Percentiles rank a stretch among this genome's conserved stretches.
Conservation (phyloP, 257 asterid genomes). For the Salvia hispanica region DNA sequence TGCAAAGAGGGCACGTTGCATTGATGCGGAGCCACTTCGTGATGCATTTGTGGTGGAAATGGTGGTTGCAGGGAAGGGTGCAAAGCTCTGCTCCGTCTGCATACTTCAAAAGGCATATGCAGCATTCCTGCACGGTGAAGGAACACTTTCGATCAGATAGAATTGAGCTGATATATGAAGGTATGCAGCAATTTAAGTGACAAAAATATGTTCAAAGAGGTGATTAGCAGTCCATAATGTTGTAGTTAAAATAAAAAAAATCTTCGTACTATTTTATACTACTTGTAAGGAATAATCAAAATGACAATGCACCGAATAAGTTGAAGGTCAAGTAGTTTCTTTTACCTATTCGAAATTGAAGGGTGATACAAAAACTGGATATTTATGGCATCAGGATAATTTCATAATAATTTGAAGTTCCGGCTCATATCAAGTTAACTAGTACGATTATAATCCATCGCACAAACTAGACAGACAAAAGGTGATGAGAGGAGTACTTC, state of each 20-base stretch:
- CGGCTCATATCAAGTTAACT: not conserved
- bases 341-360: not conserved
- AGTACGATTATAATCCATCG: not conserved
- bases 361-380: not conserved
- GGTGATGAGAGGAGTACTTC: not conserved
- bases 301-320: not conserved
- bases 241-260: not conserved
- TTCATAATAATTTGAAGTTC: not conserved
- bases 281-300: not conserved
- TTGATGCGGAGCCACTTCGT: conserved; percentile 83
- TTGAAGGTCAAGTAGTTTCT: not conserved
- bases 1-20: conserved; percentile 94
- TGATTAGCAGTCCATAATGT: not conserved
- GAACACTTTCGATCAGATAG: conserved; percentile 1
- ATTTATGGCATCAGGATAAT: not conserved
- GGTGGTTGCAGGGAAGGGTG: conserved; percentile 87
- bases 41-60: conserved; percentile 81
- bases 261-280: too few species aligned
- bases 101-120: conserved; percentile 82
- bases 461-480: not conserved
- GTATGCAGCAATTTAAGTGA: not conserved
- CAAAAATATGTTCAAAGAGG: not conserved
- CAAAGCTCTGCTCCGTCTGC: conserved; percentile 76
- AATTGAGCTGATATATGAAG: not conserved
- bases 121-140: conserved; percentile 65